These are phyloP conservation scores for Saturnispora hagleri DNA, from an alignment of 805 yeast genomes.

Conservation along the genomic window DNA sequence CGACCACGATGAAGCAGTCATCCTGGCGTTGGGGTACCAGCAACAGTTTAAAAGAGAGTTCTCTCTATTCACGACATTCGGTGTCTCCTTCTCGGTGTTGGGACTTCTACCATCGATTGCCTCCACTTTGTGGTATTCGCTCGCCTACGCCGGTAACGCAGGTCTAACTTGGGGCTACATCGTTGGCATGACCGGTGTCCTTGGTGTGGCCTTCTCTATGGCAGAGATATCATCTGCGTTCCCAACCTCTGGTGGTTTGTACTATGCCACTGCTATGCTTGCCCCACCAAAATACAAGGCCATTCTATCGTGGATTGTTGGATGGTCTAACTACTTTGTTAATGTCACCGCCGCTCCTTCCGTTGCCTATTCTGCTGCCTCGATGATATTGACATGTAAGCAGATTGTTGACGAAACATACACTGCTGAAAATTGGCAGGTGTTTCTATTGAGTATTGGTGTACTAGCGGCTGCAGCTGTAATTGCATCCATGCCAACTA, in stretches of 20 bases:
- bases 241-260: slow-evolving; percentile 63
- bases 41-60: slow-evolving; percentile 60
- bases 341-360: slow-evolving; percentile 57
- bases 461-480: slow-evolving; percentile 38
- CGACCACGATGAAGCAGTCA: slow-evolving; percentile 42
- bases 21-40: slow-evolving; percentile 51
- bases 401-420: slow-evolving; percentile 33
- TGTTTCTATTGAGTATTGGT: slow-evolving; percentile 43
- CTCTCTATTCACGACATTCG: slow-evolving; percentile 45
- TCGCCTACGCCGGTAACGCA: slow-evolving; percentile 52
- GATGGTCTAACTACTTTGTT: slow-evolving; percentile 58
- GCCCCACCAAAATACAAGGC: slow-evolving; percentile 49
- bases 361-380: slow-evolving; percentile 47
- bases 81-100: slow-evolving; percentile 55
- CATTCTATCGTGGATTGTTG: slow-evolving; percentile 50
- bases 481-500: slow-evolving; percentile 46
- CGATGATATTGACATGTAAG: slow-evolving; percentile 45
- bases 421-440: slow-evolving; percentile 38
- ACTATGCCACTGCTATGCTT: slow-evolving; percentile 56
- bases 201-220: slow-evolving; percentile 50
- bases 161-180: slow-evolving; percentile 60
- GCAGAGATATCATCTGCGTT: slow-evolving; percentile 58
- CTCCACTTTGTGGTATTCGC: slow-evolving; percentile 51
- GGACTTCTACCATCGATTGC: slow-evolving; percentile 61
- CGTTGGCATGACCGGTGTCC: slow-evolving; percentile 45